Evolutionary conservation across 2,329 filamentous ascomycete species (phyloP).

Genomic region (Dactylonectria macrodidyma): DNA sequence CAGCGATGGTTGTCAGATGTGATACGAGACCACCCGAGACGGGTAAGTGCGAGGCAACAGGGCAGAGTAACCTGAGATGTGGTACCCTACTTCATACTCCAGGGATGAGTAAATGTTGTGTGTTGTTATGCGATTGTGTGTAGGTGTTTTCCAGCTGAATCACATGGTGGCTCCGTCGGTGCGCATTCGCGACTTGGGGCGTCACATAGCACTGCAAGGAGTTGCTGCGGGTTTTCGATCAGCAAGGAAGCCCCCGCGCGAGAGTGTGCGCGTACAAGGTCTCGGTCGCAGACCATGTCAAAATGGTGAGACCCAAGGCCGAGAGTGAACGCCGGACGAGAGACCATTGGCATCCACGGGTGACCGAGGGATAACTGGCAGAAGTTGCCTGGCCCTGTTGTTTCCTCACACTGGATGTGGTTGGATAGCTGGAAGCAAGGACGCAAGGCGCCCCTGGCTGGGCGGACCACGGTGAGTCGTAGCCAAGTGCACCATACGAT

Average conservation of each 20-base stretch:
- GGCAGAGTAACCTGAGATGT: slow-evolving; percentile 20
- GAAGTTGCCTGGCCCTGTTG: slow-evolving; percentile 20
- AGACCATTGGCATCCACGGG: slow-evolving; percentile 27
- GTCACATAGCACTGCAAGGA: slow-evolving; percentile 40
- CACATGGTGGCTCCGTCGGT: slow-evolving; percentile 38
- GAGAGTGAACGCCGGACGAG: slow-evolving; percentile 17
- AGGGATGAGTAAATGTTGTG: slow-evolving; percentile 20
- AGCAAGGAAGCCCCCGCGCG: slow-evolving; percentile 30
- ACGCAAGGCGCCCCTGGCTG: slow-evolving; percentile 15
- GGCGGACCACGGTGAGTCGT: slow-evolving; percentile 24
- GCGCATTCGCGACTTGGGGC: slow-evolving; percentile 36
- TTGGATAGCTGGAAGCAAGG: slow-evolving; percentile 10
- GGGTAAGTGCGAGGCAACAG: slow-evolving; percentile 28
- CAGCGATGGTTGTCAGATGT: slow-evolving; percentile 34
- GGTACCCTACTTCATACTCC: slow-evolving; percentile 21
- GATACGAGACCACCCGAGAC: slow-evolving; percentile 27
- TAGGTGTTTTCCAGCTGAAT: slow-evolving; percentile 32
- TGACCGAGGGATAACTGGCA: slow-evolving; percentile 14
- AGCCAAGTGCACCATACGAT: slow-evolving; percentile 26
- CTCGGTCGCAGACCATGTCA: slow-evolving; percentile 16
- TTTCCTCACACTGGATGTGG: slow-evolving; percentile 13
- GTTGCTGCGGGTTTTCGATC: slow-evolving; percentile 35
- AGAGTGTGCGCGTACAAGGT: slow-evolving; percentile 17
- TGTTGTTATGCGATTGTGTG: slow-evolving; percentile 12
- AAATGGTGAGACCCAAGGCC: slow-evolving; percentile 25